Evolutionary conservation across 805 yeast species (phyloP), one percentile per base, ranked within the genome.

Genomic region (Saccharomyces paradoxus): DNA sequence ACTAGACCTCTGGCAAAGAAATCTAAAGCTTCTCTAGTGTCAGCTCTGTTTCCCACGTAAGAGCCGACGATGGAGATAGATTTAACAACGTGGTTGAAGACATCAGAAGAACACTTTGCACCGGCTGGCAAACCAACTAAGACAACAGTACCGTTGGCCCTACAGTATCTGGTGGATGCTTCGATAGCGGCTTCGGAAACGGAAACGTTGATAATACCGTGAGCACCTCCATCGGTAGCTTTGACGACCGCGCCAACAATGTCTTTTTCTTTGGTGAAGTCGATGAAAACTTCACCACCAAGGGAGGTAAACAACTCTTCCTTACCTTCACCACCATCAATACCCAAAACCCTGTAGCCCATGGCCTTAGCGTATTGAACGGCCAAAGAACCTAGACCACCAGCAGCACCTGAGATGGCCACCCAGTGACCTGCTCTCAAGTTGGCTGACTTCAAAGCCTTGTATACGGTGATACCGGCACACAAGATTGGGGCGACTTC

Each of bases 311-410:
- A 77, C 58, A 82, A 71, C 46, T 69, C 73, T 56, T 75, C 81
- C 74, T 86, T 85, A 49, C 79, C 89, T 13, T 69, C 86, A 72
- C 89, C 89, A 70, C 87, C 88, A 67, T 86, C 91, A 61, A 86
- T 83, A 61, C 81, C 89, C 41, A 85, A 62, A 49, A 84, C 87
- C 75, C 80, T 79, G 72, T 75, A 76, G 64, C 91, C 92, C 86
- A 84, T 80, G 57, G 88, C 89, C 62, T 72, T 78, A 58, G 88
- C 90, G 72, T 83, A 86, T 74, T 86, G 90, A 63, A 85, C 75
- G 54, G 89, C 89, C 60, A 86, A 72, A 44, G 88, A 75, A 66
- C 91, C 92, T 71, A 86, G 78, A 67, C 92, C 91, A 70, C 91
- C 91, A 71, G 82, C 87, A 58, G 89, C 90, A 74, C 92, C 91